Evolutionary conservation across 2,329 filamentous ascomycete genomes (phyloP).

Genomic region (Trichoderma harzianum): DNA sequence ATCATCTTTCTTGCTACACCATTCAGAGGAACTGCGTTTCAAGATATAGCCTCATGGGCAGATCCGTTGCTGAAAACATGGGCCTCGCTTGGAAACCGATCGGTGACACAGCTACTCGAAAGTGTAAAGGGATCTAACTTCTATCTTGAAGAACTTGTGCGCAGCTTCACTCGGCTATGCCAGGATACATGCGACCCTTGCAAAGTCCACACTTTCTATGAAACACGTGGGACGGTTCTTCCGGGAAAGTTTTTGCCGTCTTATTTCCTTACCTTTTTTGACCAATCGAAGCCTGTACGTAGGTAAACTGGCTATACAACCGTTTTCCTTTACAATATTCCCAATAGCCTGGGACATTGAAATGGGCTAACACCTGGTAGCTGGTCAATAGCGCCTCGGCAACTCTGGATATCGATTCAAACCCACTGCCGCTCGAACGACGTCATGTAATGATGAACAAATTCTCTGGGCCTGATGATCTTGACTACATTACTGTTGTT

Average conservation of each 20-base stretch:
- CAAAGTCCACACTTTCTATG: conserved; percentile 25
- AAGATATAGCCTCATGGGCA: conserved; percentile 25
- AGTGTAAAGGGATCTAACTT: conserved; percentile 20
- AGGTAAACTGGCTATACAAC: not conserved
- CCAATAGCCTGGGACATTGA: not conserved
- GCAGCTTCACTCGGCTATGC: conserved; percentile 23
- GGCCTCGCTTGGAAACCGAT: conserved; percentile 17
- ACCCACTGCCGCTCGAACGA: conserved; percentile 26
- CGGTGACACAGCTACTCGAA: conserved; percentile 20
- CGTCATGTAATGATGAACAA: conserved; percentile 29
- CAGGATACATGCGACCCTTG: conserved; percentile 4
- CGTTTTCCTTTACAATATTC: too few relatives aligned
- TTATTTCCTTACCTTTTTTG: not conserved
- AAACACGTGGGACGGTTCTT: conserved; percentile 24
- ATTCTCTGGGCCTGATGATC: conserved; percentile 21
- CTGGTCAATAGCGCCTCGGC: conserved; percentile 26
- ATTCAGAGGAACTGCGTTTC: conserved; percentile 28
- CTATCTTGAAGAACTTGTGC: conserved; percentile 23
- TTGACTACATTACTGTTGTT: conserved; percentile 22
- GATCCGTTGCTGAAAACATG: not conserved
- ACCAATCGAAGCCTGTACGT: not conserved
- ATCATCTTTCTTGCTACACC: conserved; percentile 31
- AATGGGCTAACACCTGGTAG: conserved; percentile 17
- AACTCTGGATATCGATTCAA: conserved; percentile 25
- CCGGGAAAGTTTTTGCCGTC: conserved; percentile 21